Base-by-base conservation (phyloP, 495 filamentous ascomycete species). In the Xylaria scruposa region DNA sequence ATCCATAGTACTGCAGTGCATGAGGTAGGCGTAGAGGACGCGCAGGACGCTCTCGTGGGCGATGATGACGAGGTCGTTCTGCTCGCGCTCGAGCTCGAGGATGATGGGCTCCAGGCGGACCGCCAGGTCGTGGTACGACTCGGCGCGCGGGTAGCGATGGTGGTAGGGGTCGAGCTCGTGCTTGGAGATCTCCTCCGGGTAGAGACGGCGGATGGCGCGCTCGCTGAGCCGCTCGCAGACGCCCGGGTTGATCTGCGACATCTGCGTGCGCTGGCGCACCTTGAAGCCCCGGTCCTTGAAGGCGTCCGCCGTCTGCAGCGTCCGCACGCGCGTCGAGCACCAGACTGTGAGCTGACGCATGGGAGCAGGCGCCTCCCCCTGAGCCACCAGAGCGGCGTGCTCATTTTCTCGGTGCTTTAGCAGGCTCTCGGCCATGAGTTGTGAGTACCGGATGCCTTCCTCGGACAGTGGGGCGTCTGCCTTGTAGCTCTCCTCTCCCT, bases 71-170 rank as follows among this genome's bases (percentile, higher is more conserved):
- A 99, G 86, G 81, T 99, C 97, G 70, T 97, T 97, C 78, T 97
- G 93, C 79, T 99, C 96, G 44, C 97, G 92, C 81, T 99, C 97
- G 4, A 99, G 87, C 81, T 99, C 97, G 12, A 99, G 88, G 80
- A 99, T 99, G 72, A 99, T 96, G 10, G 97, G 97, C 81, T 99
- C 97, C n/a, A 98, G 89, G 26, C 97, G 93, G 68, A 98, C 96
- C 31, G 97, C 97, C 49, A 99, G 89, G 78, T 99, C 96, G 80
- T 99, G 96, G 79, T 99, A 99, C 29, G 95, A 98, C 94, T 99
- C 96, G 53, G 95, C 96, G 61, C 96, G 88, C 38, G 96, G 96
- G 78, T 98, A 99, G 47, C 96, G 89, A 78, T 99, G 96, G 78
- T 99, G 96, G 77, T 98, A 99, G 8, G 97, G 96, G 80, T 99